Base-by-base conservation (phyloP, 805 yeast genomes). In the Phaffomyces opuntiae region DNA sequence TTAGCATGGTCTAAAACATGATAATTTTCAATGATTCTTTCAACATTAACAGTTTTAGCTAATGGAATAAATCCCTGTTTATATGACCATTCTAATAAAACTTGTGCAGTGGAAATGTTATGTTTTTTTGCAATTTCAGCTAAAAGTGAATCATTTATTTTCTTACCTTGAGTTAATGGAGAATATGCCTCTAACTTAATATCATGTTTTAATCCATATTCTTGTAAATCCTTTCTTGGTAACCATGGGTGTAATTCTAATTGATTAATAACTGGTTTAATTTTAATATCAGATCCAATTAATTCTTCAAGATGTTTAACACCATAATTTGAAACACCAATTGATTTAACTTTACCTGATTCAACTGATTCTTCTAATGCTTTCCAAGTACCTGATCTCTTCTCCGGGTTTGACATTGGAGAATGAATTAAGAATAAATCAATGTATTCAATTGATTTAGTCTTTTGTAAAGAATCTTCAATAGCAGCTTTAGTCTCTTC, bases 261-360 rank as follows among this genome's bases (percentile, higher is more conserved):
- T 63, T 87, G 95, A 61, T 87, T 81, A 39, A 84, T 81, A 2
- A 80, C 87, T 0, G 96, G 89, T 50, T 73, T 71, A 52, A 74
- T 56, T 45, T 64, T 75, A 50, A 78, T 56, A 3, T 70, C 77
- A 4, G 87, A 80, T 2, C 62, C 54, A 41, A 82, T 67, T 35
- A 86, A 63, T 59, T 83, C 83, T 48, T 80, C 75, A n/a, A 85
- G 60, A 59, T 80, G 87, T 8, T 62, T 66, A n/a, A 64, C 59
- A 44, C 88, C 88, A 55, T 73, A 86, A 66, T 85, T 84, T 19
- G 93, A 85, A 17, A 87, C 89, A 39, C 95, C 95, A 48, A 87
- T 78, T 17, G 86, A 73, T 55, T 72, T 75, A 46, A 83, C 79
- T 43, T 69, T 62, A 9, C 87, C 83, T 8, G 67, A 67, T 26